These are phyloP conservation scores for Candida vartiovaarae DNA, from an alignment of 805 yeast species.

Conservation along the genomic window DNA sequence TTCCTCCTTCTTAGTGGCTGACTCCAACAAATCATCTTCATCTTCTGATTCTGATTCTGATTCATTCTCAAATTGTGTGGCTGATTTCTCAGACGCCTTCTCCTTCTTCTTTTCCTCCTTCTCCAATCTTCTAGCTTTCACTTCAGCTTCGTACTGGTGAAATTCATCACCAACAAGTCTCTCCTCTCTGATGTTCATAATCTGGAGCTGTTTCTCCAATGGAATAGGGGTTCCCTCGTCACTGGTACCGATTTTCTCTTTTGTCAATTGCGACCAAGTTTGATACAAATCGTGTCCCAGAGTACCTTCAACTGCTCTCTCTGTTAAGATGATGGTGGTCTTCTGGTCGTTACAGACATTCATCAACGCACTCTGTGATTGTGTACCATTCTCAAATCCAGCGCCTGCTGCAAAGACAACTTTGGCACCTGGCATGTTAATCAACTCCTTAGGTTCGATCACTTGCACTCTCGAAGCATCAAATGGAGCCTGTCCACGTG, in stretches of 20 bases:
- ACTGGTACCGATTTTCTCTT: slow-evolving; percentile 33
- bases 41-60: slow-evolving; percentile 21
- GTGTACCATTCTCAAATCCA: slow-evolving; percentile 56
- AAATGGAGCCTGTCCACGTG: slow-evolving; percentile 67
- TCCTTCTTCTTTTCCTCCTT: slow-evolving; percentile 27
- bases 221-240: slow-evolving; percentile 62
- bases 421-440: slow-evolving; percentile 57
- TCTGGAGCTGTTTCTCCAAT: slow-evolving; percentile 35
- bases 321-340: slow-evolving; percentile 71
- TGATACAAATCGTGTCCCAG: slow-evolving; percentile 42
- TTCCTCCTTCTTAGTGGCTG: slow-evolving; percentile 10
- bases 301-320: slow-evolving; percentile 43
- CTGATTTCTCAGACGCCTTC: slow-evolving; percentile 23
- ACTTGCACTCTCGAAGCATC: slow-evolving; percentile 60
- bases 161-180: slow-evolving; percentile 45
- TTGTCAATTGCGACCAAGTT: slow-evolving; percentile 38
- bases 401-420: slow-evolving; percentile 73
- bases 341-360: slow-evolving; percentile 56
- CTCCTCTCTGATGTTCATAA: slow-evolving; percentile 40
- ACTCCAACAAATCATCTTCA: slow-evolving; percentile 23
- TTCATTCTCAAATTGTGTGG: slow-evolving; percentile 21
- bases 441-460: slow-evolving; percentile 48
- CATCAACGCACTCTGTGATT: slow-evolving; percentile 44
- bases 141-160: slow-evolving; percentile 36
- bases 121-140: slow-evolving; percentile 38